These are phyloP conservation scores for Paraurostyla sp. DNA, from an alignment of 73 alveolate species.

Conservation along the genomic window DNA sequence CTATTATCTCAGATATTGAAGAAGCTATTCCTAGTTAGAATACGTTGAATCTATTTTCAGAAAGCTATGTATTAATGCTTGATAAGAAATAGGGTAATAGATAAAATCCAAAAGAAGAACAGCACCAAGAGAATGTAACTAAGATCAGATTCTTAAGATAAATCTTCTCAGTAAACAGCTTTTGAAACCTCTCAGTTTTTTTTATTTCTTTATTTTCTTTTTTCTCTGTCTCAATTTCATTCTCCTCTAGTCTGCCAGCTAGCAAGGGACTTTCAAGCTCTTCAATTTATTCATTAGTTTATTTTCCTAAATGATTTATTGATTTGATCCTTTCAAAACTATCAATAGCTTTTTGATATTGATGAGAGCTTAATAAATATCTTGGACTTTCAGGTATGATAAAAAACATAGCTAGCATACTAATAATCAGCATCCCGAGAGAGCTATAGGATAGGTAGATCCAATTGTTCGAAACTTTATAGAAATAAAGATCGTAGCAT, in stretches of 20 bases:
- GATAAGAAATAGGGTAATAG: slow-evolving; percentile 21
- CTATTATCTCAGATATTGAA: neutral
- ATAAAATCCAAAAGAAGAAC: slow-evolving; percentile 36
- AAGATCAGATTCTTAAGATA: neutral
- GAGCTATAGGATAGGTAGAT: neutral
- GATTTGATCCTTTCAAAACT: neutral
- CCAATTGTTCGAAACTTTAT: slow-evolving; percentile 27
- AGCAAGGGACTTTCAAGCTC: neutral
- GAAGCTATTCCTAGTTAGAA: slow-evolving; percentile 6
- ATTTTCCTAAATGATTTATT: neutral
- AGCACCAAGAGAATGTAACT: slow-evolving; percentile 26
- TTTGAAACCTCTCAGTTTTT: neutral
- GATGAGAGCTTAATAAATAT: neutral
- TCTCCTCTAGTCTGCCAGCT: neutral
- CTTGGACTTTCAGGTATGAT: slow-evolving; percentile 45
- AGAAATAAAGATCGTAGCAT: neutral
- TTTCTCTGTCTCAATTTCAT: neutral
- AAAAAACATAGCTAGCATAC: neutral
- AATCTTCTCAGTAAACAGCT: neutral
- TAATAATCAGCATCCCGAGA: neutral
- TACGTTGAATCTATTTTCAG: neutral
- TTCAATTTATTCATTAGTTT: neutral
- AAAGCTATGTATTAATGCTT: neutral
- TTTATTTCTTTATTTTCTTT: neutral
- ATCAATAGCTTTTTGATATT: neutral